Base-by-base conservation (phyloP, 2,329 filamentous ascomycete genomes). In the Neofusicoccum sp. region DNA sequence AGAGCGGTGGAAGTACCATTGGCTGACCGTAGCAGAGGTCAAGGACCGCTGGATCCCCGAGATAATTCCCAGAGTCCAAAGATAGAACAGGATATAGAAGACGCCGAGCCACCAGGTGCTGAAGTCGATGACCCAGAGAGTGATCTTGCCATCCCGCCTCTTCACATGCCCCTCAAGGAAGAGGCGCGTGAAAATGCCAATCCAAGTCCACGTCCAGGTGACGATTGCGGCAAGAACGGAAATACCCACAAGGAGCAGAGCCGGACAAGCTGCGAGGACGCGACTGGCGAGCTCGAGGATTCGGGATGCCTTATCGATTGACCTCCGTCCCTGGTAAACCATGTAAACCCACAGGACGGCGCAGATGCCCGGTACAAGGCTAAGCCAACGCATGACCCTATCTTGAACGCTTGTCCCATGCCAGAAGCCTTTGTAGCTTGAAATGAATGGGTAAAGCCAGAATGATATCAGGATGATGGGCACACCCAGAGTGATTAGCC, bases 1-100 rank as follows among this genome's bases (percentile, higher is more conserved):
- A 68, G 96, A 89, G 64, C 95, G 91, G 75, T 98, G 93, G 75
- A 98, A 99, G 76, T 99, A 99, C 95, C 95, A 99, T 75, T 99
- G 95, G 41, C 91, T 96, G 26, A 98, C 93, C 0, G 93, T 96
- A 9, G 95, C 95, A 26, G 92, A 93, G 12, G 93, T 96, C 14
- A 93, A 95, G 24, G 91, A 88, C 62, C 95, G 88, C 73, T 99
- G 93, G 24, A 98, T 84, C 16, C 91, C 92, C 61, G 91, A 89
- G 71, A 96, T 87, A 61, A 98, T 86, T 2, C 90, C 89, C 43
- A 97, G 80, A 0, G 92, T 95, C 95, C 95, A 99, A 67, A 98
- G 87, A 75, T 97, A 98, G 79, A 97, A 89, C 62, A 98, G 79
- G 66, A 97, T 86, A 77, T 97, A 99, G 73, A 88, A 96, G 26